phyloP scores from a whole-genome alignment of 345 rosid species.

The Arabidopsis suecica region DNA sequence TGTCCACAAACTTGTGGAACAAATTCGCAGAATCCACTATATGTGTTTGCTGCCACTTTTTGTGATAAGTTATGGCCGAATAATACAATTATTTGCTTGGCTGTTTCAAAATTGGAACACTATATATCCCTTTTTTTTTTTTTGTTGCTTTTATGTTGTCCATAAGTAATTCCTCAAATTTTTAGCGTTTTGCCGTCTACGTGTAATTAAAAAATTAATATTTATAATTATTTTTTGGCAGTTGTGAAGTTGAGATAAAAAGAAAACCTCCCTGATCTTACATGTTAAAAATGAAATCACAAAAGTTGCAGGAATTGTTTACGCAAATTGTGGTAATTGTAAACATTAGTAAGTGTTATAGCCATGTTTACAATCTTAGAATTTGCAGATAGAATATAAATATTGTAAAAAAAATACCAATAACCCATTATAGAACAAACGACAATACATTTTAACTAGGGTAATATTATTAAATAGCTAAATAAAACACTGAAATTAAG shows the following conservation, averaged over 20 bases:
- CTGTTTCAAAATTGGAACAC: conserved; percentile 37
- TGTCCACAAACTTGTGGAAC: conserved; percentile 32
- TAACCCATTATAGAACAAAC: too few relatives aligned
- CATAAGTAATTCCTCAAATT: neutral
- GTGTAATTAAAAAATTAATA: neutral
- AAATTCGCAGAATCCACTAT: conserved; percentile 40
- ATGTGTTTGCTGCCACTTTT: conserved; percentile 41
- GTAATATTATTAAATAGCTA: too few relatives aligned
- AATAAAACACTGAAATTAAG: too few relatives aligned
- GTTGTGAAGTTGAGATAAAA: neutral
- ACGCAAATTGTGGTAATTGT: too few relatives aligned
- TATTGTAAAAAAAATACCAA: too few relatives aligned
- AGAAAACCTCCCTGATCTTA: neutral
- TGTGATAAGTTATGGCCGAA: conserved; percentile 39
- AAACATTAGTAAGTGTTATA: too few relatives aligned
- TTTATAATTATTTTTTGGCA: neutral
- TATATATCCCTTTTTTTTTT: conserved; percentile 21
- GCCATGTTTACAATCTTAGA: too few relatives aligned
- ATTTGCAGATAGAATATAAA: too few relatives aligned
- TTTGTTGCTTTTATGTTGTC: conserved; percentile 29
- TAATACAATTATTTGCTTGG: conserved; percentile 35
- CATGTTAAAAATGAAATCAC: neutral
- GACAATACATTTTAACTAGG: too few relatives aligned
- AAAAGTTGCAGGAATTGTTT: too few relatives aligned
- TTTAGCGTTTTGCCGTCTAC: neutral